Base-by-base conservation (phyloP, 345 rosid species). In the Rubroshorea leprosula region DNA sequence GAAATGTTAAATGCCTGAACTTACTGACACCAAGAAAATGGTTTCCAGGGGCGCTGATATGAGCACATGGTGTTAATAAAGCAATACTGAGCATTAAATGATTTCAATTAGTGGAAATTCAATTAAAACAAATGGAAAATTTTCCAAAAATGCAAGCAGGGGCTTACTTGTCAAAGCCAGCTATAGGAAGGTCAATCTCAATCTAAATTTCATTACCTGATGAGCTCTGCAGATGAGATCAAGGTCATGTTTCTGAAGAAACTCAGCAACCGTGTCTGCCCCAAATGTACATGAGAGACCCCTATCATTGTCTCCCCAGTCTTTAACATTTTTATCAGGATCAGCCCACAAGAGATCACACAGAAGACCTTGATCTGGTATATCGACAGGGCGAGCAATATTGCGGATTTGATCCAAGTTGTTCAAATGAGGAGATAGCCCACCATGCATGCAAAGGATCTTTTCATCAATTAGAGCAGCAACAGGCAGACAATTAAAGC, bases 311-410 rank as follows among this genome's bases (percentile, higher is more conserved):
- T 76, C 84, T 0, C 76, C 80, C 84, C 80, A 79, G 11, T 76
- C 83, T 53, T 49, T 41, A 17, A 73, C 55, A 55, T 75, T 73
- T 47, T 58, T 63, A 22, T 75, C 80, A 35, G 83, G 83, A 64
- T 75, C 83, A 45, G 80, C 45, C 83, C 83, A 78, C 1, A 78
- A 77, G 11, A 78, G 78, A 56, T 78, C 83, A 67, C 79, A 78
- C 50, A 75, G 50, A 22, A 75, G 72, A 20, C 83, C 80, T 50
- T 69, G 73, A 51, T 78, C 80, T 0, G 83, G 79, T 23, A 78
- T 77, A 35, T 78, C 83, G 0, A 29, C 61, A 5, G 83, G 79
- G 70, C 79, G 73, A 54, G 73, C 55, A 53, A 78, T 43, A 41
- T 55, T 69, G 58, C 60, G 70, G 52, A 75, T 69, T 65, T 74